Evolutionary conservation across 2,329 filamentous ascomycete species (phyloP).

Genomic region (Xylaria sp.): DNA sequence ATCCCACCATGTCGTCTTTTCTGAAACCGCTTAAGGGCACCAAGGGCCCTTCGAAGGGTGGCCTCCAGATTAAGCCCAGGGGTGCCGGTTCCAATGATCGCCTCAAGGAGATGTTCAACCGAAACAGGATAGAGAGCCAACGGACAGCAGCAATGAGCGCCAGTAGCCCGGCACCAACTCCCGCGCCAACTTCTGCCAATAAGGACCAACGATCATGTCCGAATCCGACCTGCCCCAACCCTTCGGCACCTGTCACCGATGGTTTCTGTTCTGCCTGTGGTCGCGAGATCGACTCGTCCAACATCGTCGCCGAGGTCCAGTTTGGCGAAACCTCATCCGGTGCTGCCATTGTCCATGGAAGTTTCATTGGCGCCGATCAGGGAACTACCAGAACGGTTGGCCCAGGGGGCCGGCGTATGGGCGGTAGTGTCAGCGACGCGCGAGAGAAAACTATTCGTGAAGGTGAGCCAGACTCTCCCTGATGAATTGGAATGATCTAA

Average conservation of each 20-base stretch:
- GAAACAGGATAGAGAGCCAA: constrained; percentile 32
- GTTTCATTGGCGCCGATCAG: constrained; percentile 83
- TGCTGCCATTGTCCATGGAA: constrained; percentile 88
- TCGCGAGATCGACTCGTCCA: constrained; percentile 79
- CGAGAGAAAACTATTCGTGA: constrained; percentile 64
- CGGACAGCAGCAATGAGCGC: constrained; percentile 30
- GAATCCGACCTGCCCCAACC: constrained; percentile 63
- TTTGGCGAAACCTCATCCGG: constrained; percentile 88
- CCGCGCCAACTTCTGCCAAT: constrained; percentile 23
- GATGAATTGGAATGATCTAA: neutral
- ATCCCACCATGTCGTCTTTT: constrained; percentile 50
- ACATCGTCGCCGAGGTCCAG: constrained; percentile 88
- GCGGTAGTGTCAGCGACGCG: constrained; percentile 56
- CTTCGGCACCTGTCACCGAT: constrained; percentile 57
- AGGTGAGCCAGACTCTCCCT: constrained; percentile 23
- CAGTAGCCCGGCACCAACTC: constrained; percentile 22
- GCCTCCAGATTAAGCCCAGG: constrained; percentile 46
- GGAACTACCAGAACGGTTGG: constrained; percentile 72
- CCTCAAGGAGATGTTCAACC: constrained; percentile 47
- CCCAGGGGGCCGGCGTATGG: constrained; percentile 62
- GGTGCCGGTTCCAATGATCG: constrained; percentile 53
- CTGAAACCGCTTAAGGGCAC: constrained; percentile 44
- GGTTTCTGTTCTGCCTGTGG: constrained; percentile 83
- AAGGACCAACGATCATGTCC: constrained; percentile 47
- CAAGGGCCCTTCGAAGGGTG: constrained; percentile 33